Evolutionary conservation across 306 rosid species (phyloP).

Genomic region (Cucurbita maxima): DNA sequence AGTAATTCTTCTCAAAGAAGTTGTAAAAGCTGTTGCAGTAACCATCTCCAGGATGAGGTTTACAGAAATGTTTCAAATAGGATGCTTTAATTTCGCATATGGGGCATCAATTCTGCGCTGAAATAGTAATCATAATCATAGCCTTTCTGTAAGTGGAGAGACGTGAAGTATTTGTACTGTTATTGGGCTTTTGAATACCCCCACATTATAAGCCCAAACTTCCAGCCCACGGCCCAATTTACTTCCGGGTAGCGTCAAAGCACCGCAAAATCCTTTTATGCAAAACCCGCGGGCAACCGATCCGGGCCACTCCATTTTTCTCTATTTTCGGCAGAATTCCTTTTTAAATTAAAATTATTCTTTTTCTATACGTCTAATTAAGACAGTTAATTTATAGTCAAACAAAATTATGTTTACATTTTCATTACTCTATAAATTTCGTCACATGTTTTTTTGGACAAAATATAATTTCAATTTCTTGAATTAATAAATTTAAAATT

Average conservation of each 20-base stretch:
- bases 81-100: not conserved
- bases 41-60: not conserved
- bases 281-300: not conserved
- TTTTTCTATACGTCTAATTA: not conserved
- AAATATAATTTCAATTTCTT: not conserved
- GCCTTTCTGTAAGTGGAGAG: not conserved
- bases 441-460: not conserved
- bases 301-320: not conserved
- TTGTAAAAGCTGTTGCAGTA: too few relatives aligned
- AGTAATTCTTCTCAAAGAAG: not conserved
- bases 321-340: not conserved
- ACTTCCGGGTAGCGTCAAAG: constrained; percentile 2
- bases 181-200: not conserved
- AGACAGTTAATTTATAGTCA: not conserved
- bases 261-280: not conserved
- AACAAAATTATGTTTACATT: too few relatives aligned
- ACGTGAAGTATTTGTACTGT: too few relatives aligned
- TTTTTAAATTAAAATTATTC: not conserved
- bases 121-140: not conserved
- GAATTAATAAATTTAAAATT: not conserved
- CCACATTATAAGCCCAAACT: not conserved
- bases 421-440: not conserved
- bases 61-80: not conserved
- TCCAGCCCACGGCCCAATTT: not conserved
- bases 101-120: not conserved